Evolutionary conservation across 192 early-diverging fungal species (phyloP).

Genomic region (Coemansia umbellata): DNA sequence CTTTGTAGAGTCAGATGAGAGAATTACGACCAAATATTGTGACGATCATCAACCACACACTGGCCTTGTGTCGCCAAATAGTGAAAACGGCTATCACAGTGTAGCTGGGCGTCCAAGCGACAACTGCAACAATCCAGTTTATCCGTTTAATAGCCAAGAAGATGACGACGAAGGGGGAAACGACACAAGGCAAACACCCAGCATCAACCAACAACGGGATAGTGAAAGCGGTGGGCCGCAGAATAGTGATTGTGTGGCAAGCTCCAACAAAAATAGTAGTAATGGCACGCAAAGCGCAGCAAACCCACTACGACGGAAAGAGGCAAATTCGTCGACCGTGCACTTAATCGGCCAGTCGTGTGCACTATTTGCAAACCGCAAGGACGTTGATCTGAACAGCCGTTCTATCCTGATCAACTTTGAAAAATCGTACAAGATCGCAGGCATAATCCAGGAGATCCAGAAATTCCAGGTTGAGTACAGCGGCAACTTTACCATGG

Average conservation of each 20-base stretch:
- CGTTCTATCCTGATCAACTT: slow-evolving; percentile 71
- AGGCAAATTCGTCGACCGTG: slow-evolving; percentile 6
- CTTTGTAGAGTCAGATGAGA: slow-evolving; percentile 21
- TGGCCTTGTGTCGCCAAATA: too few species aligned
- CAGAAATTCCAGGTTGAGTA: slow-evolving; percentile 75
- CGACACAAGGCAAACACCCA: neutral
- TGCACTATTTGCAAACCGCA: slow-evolving; percentile 25
- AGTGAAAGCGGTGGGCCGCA: too few species aligned
- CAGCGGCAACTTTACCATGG: slow-evolving; percentile 52
- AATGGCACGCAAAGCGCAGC: too few species aligned
- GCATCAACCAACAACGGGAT: neutral
- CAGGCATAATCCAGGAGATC: slow-evolving; percentile 65
- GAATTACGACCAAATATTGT: too few species aligned
- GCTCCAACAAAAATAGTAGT: neutral
- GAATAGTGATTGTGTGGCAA: too few species aligned
- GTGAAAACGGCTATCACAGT: too few species aligned
- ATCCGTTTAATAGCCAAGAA: neutral
- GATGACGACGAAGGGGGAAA: neutral
- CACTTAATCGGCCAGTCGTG: slow-evolving; percentile 43
- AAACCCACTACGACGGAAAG: too few species aligned
- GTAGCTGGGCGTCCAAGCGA: too few species aligned
- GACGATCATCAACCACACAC: too few species aligned
- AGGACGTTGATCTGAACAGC: slow-evolving; percentile 29
- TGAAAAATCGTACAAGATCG: slow-evolving; percentile 66
- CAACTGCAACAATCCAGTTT: neutral